A percentile compares a stretch with the other conserved stretches of the same genome.
Conservation (phyloP, 768 basidiomycete species). For the Bullera alba region DNA sequence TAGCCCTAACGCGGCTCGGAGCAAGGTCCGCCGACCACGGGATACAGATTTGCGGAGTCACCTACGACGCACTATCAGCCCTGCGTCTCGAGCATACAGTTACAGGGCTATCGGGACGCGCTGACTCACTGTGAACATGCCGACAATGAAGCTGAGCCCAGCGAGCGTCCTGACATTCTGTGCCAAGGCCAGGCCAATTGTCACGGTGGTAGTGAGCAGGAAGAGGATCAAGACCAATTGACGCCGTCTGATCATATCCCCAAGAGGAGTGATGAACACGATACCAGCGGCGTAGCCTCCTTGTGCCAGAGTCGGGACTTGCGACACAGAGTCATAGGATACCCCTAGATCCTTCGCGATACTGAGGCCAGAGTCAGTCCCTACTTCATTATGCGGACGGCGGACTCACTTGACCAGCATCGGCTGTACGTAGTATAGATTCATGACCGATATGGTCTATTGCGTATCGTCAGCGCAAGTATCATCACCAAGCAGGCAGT, state of each 20-base stretch:
- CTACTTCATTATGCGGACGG: slow-evolving; percentile 16
- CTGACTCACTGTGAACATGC: slow-evolving; percentile 56
- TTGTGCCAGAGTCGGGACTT: slow-evolving; percentile 46
- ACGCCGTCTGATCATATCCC: slow-evolving; percentile 71
- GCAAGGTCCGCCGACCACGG: slow-evolving; percentile 77
- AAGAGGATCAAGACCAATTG: slow-evolving; percentile 61
- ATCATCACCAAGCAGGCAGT: not conserved
- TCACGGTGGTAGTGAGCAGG: slow-evolving; percentile 54
- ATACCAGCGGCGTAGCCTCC: slow-evolving; percentile 63
- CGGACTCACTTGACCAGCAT: slow-evolving; percentile 58
- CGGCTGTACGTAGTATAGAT: slow-evolving; percentile 65
- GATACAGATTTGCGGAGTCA: slow-evolving; percentile 54
- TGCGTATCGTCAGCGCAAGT: not conserved
- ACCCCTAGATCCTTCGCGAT: slow-evolving; percentile 36
- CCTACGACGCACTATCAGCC: slow-evolving; percentile 23
- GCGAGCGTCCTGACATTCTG: slow-evolving; percentile 58
- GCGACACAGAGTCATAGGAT: slow-evolving; percentile 33
- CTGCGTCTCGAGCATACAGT: not conserved
- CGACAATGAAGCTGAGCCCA: slow-evolving; percentile 63
- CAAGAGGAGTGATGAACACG: slow-evolving; percentile 69
- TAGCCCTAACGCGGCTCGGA: slow-evolving; percentile 62
- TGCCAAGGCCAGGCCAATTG: slow-evolving; percentile 66
- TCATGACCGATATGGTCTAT: slow-evolving; percentile 47
- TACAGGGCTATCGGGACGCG: not conserved
- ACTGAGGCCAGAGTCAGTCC: slow-evolving; percentile 17